These are phyloP conservation scores for Castanea crenata DNA, from an alignment of 306 rosid genomes.

Conservation along the genomic window DNA sequence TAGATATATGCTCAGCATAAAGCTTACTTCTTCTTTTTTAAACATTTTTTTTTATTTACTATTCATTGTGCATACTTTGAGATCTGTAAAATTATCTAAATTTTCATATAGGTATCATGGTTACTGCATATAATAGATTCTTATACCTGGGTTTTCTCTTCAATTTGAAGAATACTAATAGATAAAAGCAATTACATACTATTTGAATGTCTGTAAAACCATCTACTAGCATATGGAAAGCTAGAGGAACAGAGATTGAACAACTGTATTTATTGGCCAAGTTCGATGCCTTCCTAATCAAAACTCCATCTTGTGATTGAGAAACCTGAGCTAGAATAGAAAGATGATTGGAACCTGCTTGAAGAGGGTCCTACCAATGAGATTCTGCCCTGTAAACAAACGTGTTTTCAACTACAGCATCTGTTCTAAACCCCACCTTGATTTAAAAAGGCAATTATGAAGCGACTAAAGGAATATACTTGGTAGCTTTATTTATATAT, in stretches of 20 bases:
- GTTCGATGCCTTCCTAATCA: conserved; percentile 39
- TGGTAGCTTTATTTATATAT: conserved; percentile 32
- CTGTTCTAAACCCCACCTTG: conserved; percentile 58
- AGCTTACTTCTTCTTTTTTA: not conserved
- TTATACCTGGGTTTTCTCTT: not conserved
- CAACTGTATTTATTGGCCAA: conserved; percentile 12
- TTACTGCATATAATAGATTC: not conserved
- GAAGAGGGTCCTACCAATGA: conserved; percentile 44
- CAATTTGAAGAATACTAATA: not conserved
- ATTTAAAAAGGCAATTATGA: conserved; percentile 31
- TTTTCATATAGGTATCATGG: not conserved
- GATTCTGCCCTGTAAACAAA: conserved; percentile 42
- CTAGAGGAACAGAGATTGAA: conserved; percentile 19
- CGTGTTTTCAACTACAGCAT: conserved; percentile 44
- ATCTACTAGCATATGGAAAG: conserved; percentile 10
- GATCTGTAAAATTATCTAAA: not conserved
- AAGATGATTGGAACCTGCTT: conserved; percentile 39
- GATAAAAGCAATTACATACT: not conserved
- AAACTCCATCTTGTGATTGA: conserved; percentile 33
- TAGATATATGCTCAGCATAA: not conserved
- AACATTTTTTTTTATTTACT: not conserved
- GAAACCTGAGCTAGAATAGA: conserved; percentile 15
- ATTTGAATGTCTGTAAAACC: not conserved
- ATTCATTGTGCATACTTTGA: not conserved
- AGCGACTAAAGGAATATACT: conserved; percentile 50